phyloP scores from a whole-genome alignment of 768 basidiomycete genomes.

The Tylopilus vinaceipallidus region DNA sequence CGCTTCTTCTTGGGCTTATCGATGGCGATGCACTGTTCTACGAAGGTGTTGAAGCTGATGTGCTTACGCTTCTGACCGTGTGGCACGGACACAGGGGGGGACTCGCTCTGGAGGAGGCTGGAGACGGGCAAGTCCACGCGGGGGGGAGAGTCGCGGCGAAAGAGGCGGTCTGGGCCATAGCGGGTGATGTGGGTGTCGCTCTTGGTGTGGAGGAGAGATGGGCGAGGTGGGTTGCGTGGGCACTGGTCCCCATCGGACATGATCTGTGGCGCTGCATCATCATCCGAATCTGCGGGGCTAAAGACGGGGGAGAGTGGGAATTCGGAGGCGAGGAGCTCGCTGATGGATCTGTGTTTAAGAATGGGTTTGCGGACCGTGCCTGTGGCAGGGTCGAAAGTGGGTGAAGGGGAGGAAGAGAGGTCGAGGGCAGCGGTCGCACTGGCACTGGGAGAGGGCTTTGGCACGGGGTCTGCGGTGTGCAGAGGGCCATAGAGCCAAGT shows the following conservation, averaged over 20 bases:
- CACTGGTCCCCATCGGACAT: constrained; percentile 22
- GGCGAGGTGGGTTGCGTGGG: constrained; percentile 35
- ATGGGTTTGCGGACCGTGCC: constrained; percentile 71
- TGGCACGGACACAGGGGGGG: constrained; percentile 12
- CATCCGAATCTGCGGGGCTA: constrained; percentile 56
- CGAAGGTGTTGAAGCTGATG: constrained; percentile 97
- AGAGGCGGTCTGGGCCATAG: constrained; percentile 44
- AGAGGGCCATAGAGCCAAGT: constrained; percentile 99
- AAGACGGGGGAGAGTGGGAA: constrained; percentile 62
- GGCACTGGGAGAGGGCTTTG: constrained; percentile 38
- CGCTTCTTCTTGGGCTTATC: constrained; percentile 59
- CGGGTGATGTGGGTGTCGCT: constrained; percentile 81
- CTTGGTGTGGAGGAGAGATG: constrained; percentile 75
- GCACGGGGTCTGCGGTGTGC: constrained; percentile 84
- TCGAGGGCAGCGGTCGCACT: constrained; percentile 36
- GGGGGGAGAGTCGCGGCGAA: constrained; percentile 70
- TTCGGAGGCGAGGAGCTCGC: constrained; percentile 81
- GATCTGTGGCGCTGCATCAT: constrained; percentile 30
- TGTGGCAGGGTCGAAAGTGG: constrained; percentile 5
- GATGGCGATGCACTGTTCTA: constrained; percentile 93
- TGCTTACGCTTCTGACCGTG: constrained; percentile 67
- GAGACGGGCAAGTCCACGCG: constrained; percentile 38
- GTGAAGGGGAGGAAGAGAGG: constrained; percentile 37
- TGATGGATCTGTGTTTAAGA: constrained; percentile 91
- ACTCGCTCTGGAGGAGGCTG: constrained; percentile 17